These are phyloP conservation scores for Allium sativum DNA, from an alignment of 106 monocot genomes.

Conservation along the genomic window DNA sequence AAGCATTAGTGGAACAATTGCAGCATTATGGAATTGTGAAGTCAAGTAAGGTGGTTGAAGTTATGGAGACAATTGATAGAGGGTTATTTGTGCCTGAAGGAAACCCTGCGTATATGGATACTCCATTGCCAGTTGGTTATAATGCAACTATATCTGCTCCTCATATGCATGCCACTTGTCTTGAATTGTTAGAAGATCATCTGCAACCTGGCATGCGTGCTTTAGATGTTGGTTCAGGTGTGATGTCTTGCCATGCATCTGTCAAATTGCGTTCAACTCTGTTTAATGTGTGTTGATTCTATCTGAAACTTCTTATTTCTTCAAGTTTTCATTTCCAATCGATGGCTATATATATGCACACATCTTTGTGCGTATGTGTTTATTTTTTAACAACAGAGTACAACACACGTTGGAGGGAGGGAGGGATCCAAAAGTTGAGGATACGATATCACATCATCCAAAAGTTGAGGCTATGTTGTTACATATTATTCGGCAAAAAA, in stretches of 20 bases:
- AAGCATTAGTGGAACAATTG: constrained; percentile 46
- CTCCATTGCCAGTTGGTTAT: constrained; percentile 78
- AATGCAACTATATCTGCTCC: constrained; percentile 94
- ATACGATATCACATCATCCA: too few species aligned
- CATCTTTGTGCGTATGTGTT: too few species aligned
- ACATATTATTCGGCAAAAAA: too few species aligned
- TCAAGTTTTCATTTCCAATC: too few species aligned
- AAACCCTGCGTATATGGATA: constrained; percentile 48
- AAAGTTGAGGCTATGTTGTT: too few species aligned
- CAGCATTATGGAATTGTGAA: constrained; percentile 39
- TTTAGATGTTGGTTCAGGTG: constrained; percentile 90
- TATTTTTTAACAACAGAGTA: too few species aligned
- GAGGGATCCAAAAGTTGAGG: too few species aligned
- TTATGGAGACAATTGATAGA: constrained; percentile 74
- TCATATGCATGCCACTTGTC: constrained; percentile 82
- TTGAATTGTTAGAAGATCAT: constrained; percentile 67
- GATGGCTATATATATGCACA: too few species aligned
- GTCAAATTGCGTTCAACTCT: too few species aligned
- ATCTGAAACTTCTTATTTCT: too few species aligned
- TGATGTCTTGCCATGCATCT: background rate
- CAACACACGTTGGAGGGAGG: too few species aligned
- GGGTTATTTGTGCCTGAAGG: constrained; percentile 62
- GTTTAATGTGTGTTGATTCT: too few species aligned
- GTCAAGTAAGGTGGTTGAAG: constrained; percentile 67
- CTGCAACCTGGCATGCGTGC: constrained; percentile 75